These are phyloP conservation scores for Talaromyces thailandensis DNA, from an alignment of 495 filamentous ascomycete species.

Conservation along the genomic window DNA sequence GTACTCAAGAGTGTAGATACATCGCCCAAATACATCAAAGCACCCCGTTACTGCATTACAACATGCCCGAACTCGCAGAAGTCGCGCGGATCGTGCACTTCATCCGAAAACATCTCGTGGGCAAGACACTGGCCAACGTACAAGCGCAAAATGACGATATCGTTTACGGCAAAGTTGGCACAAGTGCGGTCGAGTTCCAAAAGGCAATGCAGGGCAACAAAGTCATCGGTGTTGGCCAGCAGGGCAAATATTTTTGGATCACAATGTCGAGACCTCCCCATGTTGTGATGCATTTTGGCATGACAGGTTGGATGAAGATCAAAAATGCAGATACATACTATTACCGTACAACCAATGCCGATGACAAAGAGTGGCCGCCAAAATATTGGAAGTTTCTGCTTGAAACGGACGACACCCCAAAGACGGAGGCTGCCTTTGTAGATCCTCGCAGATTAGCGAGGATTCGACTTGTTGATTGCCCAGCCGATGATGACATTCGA, in stretches of 20 bases:
- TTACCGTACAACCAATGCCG: conserved; percentile 57
- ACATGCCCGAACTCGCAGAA: conserved; percentile 79
- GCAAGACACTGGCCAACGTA: conserved; percentile 66
- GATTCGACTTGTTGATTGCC: conserved; percentile 74
- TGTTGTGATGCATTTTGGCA: conserved; percentile 86
- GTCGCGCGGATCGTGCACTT: conserved; percentile 81
- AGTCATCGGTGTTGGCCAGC: conserved; percentile 63
- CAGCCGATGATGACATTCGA: conserved; percentile 61
- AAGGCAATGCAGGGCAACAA: conserved; percentile 68
- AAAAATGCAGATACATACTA: conserved; percentile 65
- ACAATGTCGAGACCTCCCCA: conserved; percentile 70
- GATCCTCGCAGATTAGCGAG: conserved; percentile 69
- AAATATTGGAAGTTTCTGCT: conserved; percentile 83
- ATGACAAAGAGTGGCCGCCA: conserved; percentile 72
- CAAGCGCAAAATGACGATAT: conserved; percentile 66
- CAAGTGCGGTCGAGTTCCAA: conserved; percentile 61
- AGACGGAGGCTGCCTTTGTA: conserved; percentile 72
- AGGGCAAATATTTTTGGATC: conserved; percentile 96
- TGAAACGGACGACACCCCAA: conserved; percentile 48
- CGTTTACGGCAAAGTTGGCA: conserved; percentile 83
- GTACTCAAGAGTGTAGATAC: neutral
- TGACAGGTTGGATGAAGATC: conserved; percentile 84
- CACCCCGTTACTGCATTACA: neutral
- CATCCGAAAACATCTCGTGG: conserved; percentile 70
- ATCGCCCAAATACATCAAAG: neutral